Evolutionary conservation across 805 yeast genomes (phyloP).

Genomic region (Sugiyamaella qingdaonensis): DNA sequence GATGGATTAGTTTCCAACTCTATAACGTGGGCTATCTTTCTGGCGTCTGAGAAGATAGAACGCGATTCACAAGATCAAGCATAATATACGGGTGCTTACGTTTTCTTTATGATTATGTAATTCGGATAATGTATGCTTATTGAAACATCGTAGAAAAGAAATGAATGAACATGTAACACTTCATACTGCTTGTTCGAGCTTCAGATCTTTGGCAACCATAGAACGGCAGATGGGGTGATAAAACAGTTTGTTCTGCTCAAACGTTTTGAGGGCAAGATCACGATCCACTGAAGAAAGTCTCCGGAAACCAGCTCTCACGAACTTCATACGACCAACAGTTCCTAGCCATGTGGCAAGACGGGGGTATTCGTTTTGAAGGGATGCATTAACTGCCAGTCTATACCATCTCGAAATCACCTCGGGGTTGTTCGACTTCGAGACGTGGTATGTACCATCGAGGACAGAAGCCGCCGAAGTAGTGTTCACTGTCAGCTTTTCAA

Average conservation of each 20-base stretch:
- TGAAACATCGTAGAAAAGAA: background rate
- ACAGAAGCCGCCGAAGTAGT: constrained; percentile 33
- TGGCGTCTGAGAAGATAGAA: too few relatives aligned
- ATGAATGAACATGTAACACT: background rate
- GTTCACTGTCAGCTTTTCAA: constrained; percentile 37
- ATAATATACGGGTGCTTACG: too few relatives aligned
- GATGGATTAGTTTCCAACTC: too few relatives aligned
- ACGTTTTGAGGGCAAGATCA: constrained; percentile 61
- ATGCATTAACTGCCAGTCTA: constrained; percentile 57
- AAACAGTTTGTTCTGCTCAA: constrained; percentile 49
- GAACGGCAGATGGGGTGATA: constrained; percentile 85
- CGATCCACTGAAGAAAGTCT: constrained; percentile 61
- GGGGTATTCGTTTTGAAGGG: constrained; percentile 43
- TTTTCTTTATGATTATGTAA: background rate
- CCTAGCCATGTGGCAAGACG: constrained; percentile 79
- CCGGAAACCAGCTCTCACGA: constrained; percentile 80
- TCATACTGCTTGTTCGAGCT: constrained; percentile 28
- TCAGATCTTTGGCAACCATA: constrained; percentile 80
- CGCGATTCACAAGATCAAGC: too few relatives aligned
- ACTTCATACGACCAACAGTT: constrained; percentile 92
- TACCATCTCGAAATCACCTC: constrained; percentile 81
- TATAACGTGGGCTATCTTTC: too few relatives aligned
- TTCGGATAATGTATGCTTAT: background rate
- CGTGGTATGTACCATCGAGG: constrained; percentile 40
- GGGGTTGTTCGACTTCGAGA: constrained; percentile 60